phyloP scores from a whole-genome alignment of 352 stramenopile species.

The Phytopythium cucurbitacearum region DNA sequence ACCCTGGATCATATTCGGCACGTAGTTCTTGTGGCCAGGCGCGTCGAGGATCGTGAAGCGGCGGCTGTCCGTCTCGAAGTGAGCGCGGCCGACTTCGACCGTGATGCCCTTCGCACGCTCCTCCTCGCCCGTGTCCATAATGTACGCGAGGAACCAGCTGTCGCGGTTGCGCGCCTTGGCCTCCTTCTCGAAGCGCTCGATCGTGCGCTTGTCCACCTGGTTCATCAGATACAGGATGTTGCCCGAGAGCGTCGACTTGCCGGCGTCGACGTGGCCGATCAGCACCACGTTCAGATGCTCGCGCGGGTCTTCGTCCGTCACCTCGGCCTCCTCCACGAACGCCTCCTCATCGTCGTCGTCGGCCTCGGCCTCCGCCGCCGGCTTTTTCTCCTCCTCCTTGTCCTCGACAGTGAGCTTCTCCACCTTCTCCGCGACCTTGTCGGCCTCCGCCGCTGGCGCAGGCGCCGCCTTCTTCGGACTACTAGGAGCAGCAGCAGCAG shows the following conservation, averaged over 20 bases:
- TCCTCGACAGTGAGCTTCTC: constrained; percentile 15
- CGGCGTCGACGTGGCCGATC: constrained; percentile 99
- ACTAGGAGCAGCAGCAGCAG: constrained; percentile 16
- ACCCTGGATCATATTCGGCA: constrained; percentile 98
- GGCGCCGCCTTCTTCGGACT: constrained; percentile 14
- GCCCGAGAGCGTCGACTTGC: constrained; percentile 97
- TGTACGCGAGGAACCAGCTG: constrained; percentile 96
- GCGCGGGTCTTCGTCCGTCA: constrained; percentile 91
- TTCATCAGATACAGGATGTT: constrained; percentile 99
- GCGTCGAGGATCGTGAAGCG: constrained; percentile 98
- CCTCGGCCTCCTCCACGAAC: constrained; percentile 59
- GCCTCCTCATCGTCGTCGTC: constrained; percentile 50
- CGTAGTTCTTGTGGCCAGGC: constrained; percentile 98
- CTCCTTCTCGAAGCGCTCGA: constrained; percentile 98
- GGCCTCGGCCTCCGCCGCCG: constrained; percentile 14
- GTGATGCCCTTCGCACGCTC: constrained; percentile 93
- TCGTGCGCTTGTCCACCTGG: constrained; percentile 98
- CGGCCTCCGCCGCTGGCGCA: constrained; percentile 10
- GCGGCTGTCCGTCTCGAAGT: constrained; percentile 95
- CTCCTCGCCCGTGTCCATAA: constrained; percentile 99
- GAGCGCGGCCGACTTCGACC: constrained; percentile 90
- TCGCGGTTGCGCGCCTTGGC: constrained; percentile 91
- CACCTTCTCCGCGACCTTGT: constrained; percentile 10
- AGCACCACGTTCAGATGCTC: constrained; percentile 99
- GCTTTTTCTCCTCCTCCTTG: constrained; percentile 3